These are phyloP conservation scores for Oropetium thomaeum DNA, from an alignment of 176 grass and related monocot genomes.

Conservation along the genomic window DNA sequence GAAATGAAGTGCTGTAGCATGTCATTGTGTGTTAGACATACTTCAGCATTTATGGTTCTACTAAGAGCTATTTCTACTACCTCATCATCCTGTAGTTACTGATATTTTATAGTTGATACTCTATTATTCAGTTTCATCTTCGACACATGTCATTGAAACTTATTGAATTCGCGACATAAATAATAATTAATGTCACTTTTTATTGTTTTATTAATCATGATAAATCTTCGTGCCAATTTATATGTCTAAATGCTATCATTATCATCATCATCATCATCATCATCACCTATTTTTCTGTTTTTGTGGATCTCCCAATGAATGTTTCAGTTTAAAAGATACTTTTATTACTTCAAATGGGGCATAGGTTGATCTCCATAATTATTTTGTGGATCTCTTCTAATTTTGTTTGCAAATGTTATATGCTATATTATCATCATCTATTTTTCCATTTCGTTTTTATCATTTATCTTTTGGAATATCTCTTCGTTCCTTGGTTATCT, in stretches of 20 bases:
- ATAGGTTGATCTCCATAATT: conserved; percentile 1
- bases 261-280: too few species aligned
- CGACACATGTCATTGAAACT: not conserved
- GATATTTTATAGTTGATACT: not conserved
- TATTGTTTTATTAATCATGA: conserved; percentile 22
- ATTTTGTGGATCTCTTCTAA: conserved; percentile 3
- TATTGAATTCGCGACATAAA: conserved; percentile 7
- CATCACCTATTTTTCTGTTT: too few species aligned
- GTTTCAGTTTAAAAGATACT: not conserved
- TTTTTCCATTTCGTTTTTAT: not conserved
- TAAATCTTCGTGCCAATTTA: not conserved
- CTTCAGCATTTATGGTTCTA: conserved; percentile 2
- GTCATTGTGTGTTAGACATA: conserved; percentile 8
- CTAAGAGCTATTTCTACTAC: conserved; percentile 11
- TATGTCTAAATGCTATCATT: too few species aligned
- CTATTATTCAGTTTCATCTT: conserved; percentile 7
- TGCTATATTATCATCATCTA: conserved; percentile 11
- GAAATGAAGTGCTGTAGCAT: not conserved
- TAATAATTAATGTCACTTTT: conserved; percentile 1
- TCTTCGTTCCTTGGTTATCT: conserved; percentile 16
- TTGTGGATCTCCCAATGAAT: not conserved
- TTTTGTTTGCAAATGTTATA: not conserved
- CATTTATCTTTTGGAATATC: not conserved
- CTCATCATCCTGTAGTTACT: not conserved
- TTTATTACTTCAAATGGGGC: conserved; percentile 12